Percentiles rank a stretch among this genome's conserved stretches.
phyloP scores from a whole-genome alignment of 1,139 yeast species.

The Yamadazyma blattariae region DNA sequence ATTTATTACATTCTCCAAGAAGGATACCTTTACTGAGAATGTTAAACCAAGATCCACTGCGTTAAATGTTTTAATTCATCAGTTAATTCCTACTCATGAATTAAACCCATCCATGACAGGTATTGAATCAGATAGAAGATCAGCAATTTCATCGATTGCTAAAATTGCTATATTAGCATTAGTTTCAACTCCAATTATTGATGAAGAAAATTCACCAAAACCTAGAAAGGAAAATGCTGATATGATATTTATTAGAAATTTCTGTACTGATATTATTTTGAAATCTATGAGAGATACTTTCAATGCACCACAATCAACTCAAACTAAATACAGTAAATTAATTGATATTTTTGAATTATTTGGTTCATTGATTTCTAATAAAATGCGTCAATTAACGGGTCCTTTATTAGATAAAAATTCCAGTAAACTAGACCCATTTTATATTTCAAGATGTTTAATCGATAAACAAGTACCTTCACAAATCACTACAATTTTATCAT shows the following conservation, averaged over 20 bases:
- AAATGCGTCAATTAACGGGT: slow-evolving; percentile 41
- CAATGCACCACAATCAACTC: slow-evolving; percentile 18
- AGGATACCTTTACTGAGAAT: slow-evolving; percentile 29
- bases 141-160: slow-evolving; percentile 50
- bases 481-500: slow-evolving; percentile 57
- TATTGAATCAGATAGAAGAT: slow-evolving; percentile 35
- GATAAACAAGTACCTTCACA: slow-evolving; percentile 64
- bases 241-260: slow-evolving; percentile 69
- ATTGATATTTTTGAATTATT: slow-evolving; percentile 56
- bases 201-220: slow-evolving; percentile 39
- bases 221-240: slow-evolving; percentile 61
- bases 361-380: slow-evolving; percentile 40
- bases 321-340: slow-evolving; percentile 49
- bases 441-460: slow-evolving; percentile 58
- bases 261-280: slow-evolving; percentile 67
- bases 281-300: slow-evolving; percentile 58
- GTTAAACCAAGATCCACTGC: slow-evolving; percentile 70
- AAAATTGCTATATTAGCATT: slow-evolving; percentile 57
- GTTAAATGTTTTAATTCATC: slow-evolving; percentile 73
- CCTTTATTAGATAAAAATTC: slow-evolving; percentile 46
- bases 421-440: slow-evolving; percentile 55
- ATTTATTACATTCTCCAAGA: slow-evolving; percentile 73
- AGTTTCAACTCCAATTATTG: slow-evolving; percentile 49
- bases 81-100: slow-evolving; percentile 57
- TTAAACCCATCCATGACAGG: slow-evolving; percentile 27